These are phyloP conservation scores for Pythium biforme DNA, from an alignment of 352 stramenopile genomes.

Conservation along the genomic window DNA sequence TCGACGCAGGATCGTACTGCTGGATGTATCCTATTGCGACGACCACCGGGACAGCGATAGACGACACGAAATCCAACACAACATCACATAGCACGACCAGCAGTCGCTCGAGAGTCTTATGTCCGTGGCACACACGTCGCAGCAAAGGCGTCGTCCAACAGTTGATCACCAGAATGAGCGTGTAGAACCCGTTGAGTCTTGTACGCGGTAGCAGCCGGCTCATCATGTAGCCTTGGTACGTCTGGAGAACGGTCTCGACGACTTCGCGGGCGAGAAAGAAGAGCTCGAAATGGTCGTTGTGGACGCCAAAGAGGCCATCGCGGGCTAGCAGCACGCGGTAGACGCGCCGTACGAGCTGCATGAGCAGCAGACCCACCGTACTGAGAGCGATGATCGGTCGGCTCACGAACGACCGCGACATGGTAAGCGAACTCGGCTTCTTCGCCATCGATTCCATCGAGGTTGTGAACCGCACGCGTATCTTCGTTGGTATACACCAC, in stretches of 20 bases:
- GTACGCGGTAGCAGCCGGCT: conserved; percentile 12
- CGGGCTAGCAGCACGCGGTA: background rate
- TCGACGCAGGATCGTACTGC: conserved; percentile 5
- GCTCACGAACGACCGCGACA: background rate
- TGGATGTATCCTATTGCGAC: conserved; percentile 14
- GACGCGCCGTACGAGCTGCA: background rate
- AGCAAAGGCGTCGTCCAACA: conserved; percentile 17
- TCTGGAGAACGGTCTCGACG: conserved; percentile 22
- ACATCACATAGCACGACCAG: conserved; percentile 23
- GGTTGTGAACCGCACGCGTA: background rate
- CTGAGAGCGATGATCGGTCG: background rate
- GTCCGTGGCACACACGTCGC: background rate
- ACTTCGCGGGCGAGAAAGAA: conserved; percentile 25
- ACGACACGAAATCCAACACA: conserved; percentile 23
- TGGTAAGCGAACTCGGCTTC: background rate
- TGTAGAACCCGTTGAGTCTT: conserved; percentile 21
- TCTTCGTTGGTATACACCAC: background rate
- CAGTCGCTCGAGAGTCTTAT: conserved; percentile 14
- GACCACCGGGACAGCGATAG: conserved; percentile 15
- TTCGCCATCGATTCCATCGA: background rate
- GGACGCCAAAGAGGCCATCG: conserved; percentile 23
- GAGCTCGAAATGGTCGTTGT: conserved; percentile 25
- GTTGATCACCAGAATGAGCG: conserved; percentile 24
- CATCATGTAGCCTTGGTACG: conserved; percentile 26
- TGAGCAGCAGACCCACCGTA: background rate